Conservation (phyloP, 148 eudicot genomes). For the Rhododendron ovatum region DNA sequence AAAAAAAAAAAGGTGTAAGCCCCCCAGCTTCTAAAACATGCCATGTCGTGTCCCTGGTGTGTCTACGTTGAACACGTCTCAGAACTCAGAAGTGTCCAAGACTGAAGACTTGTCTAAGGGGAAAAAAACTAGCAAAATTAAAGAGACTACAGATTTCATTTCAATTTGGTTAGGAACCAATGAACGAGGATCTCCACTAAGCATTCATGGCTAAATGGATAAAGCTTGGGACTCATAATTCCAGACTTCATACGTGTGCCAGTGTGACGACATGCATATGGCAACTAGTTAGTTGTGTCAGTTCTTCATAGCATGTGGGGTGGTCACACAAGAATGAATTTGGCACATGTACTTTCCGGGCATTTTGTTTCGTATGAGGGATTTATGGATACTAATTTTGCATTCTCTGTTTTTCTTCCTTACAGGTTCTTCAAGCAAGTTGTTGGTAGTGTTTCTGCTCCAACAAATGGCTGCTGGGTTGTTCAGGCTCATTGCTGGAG, state of each 20-base stretch:
- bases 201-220: no score
- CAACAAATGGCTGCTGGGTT: slow-evolving; percentile 98
- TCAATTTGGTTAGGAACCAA: no score
- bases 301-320: neutral
- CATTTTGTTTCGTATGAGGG: neutral
- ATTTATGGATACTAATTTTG: slow-evolving; percentile 4
- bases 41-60: neutral
- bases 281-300: neutral
- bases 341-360: neutral
- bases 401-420: neutral
- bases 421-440: slow-evolving; percentile 85
- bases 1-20: neutral
- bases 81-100: neutral
- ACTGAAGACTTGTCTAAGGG: neutral
- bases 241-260: neutral
- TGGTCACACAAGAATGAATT: neutral
- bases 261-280: neutral
- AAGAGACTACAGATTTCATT: neutral
- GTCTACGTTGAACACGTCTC: neutral
- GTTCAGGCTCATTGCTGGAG: slow-evolving; percentile 73
- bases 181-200: no score
- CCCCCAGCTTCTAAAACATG: neutral
- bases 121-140: neutral
- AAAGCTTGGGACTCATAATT: no score
- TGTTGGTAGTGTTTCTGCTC: slow-evolving; percentile 63